Evolutionary conservation across 768 basidiomycete genomes (phyloP), one percentile per base, ranked within the genome.

Genomic region (Xanthoconium purpureum): DNA sequence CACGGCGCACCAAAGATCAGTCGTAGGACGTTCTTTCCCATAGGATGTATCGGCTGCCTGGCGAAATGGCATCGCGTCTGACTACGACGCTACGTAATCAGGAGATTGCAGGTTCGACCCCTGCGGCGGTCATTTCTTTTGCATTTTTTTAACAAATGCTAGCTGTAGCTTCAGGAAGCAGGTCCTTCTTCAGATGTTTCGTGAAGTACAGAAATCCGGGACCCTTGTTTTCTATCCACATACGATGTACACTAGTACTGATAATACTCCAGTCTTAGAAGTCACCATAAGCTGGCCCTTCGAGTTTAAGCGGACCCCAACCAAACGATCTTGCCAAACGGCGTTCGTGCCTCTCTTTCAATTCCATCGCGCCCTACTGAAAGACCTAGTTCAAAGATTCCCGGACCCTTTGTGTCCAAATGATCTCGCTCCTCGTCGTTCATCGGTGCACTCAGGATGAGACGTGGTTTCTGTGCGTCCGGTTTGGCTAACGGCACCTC

Each of bases 31-130:
- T 12, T 9, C 33, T 35, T 12, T 35, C 8, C 3, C 2, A 5
- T 6, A 35, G 2, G 33, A 35, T 3, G 28, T 7, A 13, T 30
- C 55, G 86, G 87, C 85, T 84, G 86, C 84, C 84, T 89, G 88
- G 87, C 88, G 86, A 88, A 89, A 88, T 88, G 88, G 88, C 86
- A 89, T 88, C 88, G 87, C 88, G 87, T 89, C 86, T 89, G 87
- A 89, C 88, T 89, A 88, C 87, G 87, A 87, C 24, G 6, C 20
- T 10, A 40, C 7, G 58, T 64, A 60, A 88, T 88, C 88, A 89
- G 87, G 87, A 89, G 88, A 88, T 89, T 89, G 87, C 85, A 89
- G 87, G 88, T 89, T 89, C 87, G 86, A 89, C 81, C 82, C 87
- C 85, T 89, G 67, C 68, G 68, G 68, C 49, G 68, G 65, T 68